phyloP scores from a whole-genome alignment of 1,139 yeast species.

The Lizanozyma gosingica region DNA sequence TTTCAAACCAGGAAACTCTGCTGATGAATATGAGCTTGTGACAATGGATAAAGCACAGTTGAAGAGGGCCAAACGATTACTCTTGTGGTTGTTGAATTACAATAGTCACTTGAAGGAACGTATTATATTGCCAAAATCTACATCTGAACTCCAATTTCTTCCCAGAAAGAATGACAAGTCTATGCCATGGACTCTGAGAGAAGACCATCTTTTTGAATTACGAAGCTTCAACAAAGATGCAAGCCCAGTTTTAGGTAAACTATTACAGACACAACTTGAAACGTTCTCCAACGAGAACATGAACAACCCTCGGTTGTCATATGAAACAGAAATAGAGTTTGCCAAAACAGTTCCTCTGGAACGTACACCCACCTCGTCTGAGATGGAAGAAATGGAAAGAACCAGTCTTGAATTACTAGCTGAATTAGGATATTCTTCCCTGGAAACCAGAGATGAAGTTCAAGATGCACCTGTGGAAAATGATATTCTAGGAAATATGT shows the following conservation, averaged over 20 bases:
- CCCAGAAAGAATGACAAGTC: constrained; percentile 20
- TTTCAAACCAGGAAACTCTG: constrained; percentile 15
- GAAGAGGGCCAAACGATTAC: constrained; percentile 26
- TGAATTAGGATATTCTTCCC: not conserved
- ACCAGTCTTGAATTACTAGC: constrained; percentile 6
- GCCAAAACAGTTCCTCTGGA: constrained; percentile 11
- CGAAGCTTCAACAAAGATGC: constrained; percentile 2
- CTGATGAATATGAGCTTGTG: constrained; percentile 20
- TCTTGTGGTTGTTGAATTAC: constrained; percentile 30
- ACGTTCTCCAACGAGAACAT: constrained; percentile 15
- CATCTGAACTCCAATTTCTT: not conserved
- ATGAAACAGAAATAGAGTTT: constrained; percentile 10
- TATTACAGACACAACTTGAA: not conserved
- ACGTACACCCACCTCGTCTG: not conserved
- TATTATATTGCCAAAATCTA: constrained; percentile 9
- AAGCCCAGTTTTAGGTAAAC: not conserved
- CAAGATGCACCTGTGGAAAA: too few species aligned
- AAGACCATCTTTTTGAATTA: constrained; percentile 15
- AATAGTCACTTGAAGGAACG: constrained; percentile 20
- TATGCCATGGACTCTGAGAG: constrained; percentile 26
- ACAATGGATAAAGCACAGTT: constrained; percentile 21
- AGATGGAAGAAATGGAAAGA: not conserved
- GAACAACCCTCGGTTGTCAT: constrained; percentile 9
- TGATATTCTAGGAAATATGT: too few species aligned
- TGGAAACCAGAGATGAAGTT: not conserved